Evolutionary conservation across 768 basidiomycete species (phyloP).

Genomic region (Nidularia sp.): DNA sequence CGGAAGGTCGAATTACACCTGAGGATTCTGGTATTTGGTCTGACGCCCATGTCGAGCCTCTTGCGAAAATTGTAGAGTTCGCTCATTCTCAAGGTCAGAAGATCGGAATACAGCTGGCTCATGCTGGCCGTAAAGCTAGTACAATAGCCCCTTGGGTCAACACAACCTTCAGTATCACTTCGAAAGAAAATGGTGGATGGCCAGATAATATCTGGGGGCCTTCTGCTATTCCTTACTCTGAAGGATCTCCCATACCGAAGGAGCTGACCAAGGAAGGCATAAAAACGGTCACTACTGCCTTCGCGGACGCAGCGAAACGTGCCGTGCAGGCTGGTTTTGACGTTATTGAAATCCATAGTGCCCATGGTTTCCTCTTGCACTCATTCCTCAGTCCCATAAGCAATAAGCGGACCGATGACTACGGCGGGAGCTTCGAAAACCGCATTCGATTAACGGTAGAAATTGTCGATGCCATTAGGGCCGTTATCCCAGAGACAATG

Average conservation of each 20-base stretch:
- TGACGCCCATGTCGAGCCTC: constrained; percentile 68
- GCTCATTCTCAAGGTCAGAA: constrained; percentile 63
- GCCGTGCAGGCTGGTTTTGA: constrained; percentile 63
- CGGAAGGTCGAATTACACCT: constrained; percentile 75
- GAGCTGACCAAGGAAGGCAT: constrained; percentile 55
- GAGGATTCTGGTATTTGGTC: constrained; percentile 76
- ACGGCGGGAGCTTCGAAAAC: constrained; percentile 74
- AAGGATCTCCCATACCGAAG: constrained; percentile 49
- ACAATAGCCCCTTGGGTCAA: constrained; percentile 68
- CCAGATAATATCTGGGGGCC: constrained; percentile 67
- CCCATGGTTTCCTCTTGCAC: constrained; percentile 69
- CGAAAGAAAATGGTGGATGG: constrained; percentile 62
- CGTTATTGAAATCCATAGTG: constrained; percentile 69
- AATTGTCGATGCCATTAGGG: constrained; percentile 39
- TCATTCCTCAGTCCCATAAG: constrained; percentile 71
- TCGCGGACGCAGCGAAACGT: constrained; percentile 46
- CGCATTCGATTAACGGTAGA: constrained; percentile 65
- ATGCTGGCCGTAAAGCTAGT: constrained; percentile 70
- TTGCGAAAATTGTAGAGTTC: constrained; percentile 73
- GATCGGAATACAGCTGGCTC: constrained; percentile 78
- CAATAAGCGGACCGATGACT: constrained; percentile 66
- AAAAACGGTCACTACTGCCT: constrained; percentile 55
- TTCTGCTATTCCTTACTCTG: constrained; percentile 50
- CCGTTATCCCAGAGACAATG: constrained; percentile 53
- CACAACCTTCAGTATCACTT: constrained; percentile 28